Conservation (phyloP, 2,329 filamentous ascomycete genomes). For the Davidsoniella australis region DNA sequence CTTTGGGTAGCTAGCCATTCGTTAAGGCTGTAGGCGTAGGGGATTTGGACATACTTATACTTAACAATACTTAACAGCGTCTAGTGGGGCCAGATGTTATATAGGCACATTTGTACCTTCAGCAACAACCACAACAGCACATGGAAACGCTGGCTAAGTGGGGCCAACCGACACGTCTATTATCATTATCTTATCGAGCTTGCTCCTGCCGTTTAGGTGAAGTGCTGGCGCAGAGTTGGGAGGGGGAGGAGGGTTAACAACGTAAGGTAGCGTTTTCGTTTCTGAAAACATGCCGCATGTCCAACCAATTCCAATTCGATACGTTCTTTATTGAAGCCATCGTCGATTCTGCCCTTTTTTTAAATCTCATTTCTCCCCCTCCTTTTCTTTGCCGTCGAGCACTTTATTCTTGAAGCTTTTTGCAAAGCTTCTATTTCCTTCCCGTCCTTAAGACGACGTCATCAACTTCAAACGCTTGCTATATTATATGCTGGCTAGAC, state of each 20-base stretch:
- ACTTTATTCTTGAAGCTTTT: background rate
- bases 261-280: too few relatives aligned
- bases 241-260: too few relatives aligned
- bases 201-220: background rate
- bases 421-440: background rate
- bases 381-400: background rate
- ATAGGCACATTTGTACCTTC: too few relatives aligned
- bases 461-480: background rate
- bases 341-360: background rate
- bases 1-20: too few relatives aligned
- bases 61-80: too few relatives aligned
- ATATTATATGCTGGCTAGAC: slow-evolving; percentile 6
- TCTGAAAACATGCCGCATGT: background rate
- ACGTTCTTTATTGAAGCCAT: background rate
- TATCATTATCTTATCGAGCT: background rate
- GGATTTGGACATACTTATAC: too few relatives aligned
- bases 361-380: too few relatives aligned
- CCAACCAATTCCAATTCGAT: background rate
- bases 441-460: background rate
- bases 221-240: background rate
- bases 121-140: too few relatives aligned
- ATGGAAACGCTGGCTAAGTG: too few relatives aligned
- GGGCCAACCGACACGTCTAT: too few relatives aligned
- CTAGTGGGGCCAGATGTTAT: too few relatives aligned
- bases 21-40: too few relatives aligned